These are phyloP conservation scores for Penicillium diatomitis DNA, from an alignment of 495 filamentous ascomycete species.

Conservation along the genomic window DNA sequence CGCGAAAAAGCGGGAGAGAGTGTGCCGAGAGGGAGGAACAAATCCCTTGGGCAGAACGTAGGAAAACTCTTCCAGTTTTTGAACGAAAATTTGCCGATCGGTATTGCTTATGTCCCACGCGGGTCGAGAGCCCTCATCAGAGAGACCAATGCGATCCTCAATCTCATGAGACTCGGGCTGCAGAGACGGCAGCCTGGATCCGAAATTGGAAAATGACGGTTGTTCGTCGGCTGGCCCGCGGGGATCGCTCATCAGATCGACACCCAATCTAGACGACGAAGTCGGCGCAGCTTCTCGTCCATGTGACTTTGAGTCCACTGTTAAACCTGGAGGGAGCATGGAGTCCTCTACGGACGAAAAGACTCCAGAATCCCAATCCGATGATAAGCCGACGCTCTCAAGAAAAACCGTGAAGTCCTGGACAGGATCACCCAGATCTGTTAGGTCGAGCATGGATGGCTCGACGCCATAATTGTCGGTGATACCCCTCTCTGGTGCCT, in stretches of 20 bases:
- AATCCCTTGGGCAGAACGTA: constrained; percentile 58
- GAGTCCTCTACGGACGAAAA: constrained; percentile 40
- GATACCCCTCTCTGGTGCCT: constrained; percentile 31
- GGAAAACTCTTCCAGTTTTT: constrained; percentile 56
- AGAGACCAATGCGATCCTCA: constrained; percentile 39
- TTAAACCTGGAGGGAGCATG: constrained; percentile 27
- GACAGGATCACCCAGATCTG: constrained; percentile 39
- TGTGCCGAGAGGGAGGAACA: constrained; percentile 44
- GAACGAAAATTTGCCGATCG: constrained; percentile 54
- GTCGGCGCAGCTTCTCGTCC: constrained; percentile 18
- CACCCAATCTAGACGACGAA: constrained; percentile 20
- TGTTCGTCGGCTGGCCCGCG: constrained; percentile 30
- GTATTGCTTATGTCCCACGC: constrained; percentile 58
- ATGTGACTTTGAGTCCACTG: constrained; percentile 31
- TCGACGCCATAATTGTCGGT: constrained; percentile 40
- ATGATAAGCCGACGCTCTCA: constrained; percentile 42
- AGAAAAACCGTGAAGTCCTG: constrained; percentile 43
- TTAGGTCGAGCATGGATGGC: constrained; percentile 37
- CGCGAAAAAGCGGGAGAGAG: constrained; percentile 38
- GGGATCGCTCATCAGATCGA: constrained; percentile 30
- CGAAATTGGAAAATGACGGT: constrained; percentile 53
- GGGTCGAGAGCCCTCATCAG: constrained; percentile 37
- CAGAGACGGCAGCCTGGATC: constrained; percentile 59
- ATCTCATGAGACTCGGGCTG: constrained; percentile 55
- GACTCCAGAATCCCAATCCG: constrained; percentile 42